phyloP scores from a whole-genome alignment of 768 basidiomycete species.

The Tubosaeta sp. region DNA sequence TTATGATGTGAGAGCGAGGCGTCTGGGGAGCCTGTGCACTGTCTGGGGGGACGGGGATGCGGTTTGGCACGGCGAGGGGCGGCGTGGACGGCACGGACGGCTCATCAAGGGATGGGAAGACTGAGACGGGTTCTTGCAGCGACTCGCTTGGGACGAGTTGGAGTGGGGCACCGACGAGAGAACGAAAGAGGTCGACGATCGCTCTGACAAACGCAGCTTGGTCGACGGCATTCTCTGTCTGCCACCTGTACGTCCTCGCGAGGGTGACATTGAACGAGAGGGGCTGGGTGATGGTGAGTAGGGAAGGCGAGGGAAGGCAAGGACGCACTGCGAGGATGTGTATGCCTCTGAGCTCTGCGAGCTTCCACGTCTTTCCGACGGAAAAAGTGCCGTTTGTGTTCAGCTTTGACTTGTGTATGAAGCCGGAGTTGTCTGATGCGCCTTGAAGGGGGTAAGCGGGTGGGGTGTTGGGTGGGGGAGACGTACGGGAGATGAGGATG shows the following conservation, averaged over 20 bases:
- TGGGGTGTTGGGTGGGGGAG: not conserved
- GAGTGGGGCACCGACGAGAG: constrained; percentile 43
- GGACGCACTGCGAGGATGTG: constrained; percentile 71
- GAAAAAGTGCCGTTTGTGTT: constrained; percentile 94
- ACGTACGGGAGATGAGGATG: constrained; percentile 86
- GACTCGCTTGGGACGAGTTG: constrained; percentile 47
- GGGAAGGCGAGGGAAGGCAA: constrained; percentile 9
- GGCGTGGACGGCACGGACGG: constrained; percentile 1
- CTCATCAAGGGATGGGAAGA: not conserved
- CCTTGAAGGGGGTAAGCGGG: constrained; percentile 36
- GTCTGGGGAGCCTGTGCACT: constrained; percentile 22
- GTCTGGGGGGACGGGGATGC: constrained; percentile 9
- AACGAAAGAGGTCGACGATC: constrained; percentile 57
- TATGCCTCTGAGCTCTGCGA: constrained; percentile 76
- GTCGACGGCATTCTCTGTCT: constrained; percentile 70
- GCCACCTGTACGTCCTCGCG: constrained; percentile 88
- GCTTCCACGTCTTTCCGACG: constrained; percentile 94
- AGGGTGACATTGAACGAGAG: constrained; percentile 75
- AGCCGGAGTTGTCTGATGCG: constrained; percentile 56
- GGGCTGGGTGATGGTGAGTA: constrained; percentile 40
- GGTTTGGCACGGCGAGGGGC: constrained; percentile 3
- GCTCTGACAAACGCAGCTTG: constrained; percentile 70
- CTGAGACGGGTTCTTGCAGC: constrained; percentile 5
- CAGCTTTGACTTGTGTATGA: constrained; percentile 94
- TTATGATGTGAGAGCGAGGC: constrained; percentile 24